Conservation (phyloP, 1,284 basidiomycete species). For the Trichosporon sp. region DNA sequence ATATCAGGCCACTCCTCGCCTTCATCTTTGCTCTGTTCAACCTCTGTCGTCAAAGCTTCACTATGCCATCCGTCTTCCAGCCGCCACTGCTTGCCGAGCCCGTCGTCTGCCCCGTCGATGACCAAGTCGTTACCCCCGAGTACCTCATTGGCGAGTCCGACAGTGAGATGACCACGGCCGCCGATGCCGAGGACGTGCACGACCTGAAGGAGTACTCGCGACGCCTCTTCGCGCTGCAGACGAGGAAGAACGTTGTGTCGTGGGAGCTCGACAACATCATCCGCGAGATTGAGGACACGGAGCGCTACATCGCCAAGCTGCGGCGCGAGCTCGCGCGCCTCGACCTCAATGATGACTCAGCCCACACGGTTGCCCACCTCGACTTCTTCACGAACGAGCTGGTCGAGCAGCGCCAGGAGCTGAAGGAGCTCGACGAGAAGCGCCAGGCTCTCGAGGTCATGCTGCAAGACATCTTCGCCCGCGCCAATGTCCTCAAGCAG, state of each 20-base stretch:
- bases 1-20: neutral
- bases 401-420: conserved; percentile 12
- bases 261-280: neutral
- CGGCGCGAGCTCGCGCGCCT: neutral
- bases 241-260: neutral
- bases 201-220: conserved; percentile 1
- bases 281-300: conserved; percentile 13
- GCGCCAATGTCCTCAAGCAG: neutral
- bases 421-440: conserved; percentile 2
- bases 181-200: neutral
- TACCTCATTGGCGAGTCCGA: neutral
- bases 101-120: neutral
- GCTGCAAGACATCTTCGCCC: conserved; percentile 1
- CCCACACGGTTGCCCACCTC: neutral
- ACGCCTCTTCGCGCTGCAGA: conserved; percentile 1
- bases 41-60: neutral
- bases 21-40: neutral
- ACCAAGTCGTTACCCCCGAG: neutral
- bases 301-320: conserved; percentile 9
- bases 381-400: conserved; percentile 10
- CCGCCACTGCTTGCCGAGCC: neutral
- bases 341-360: neutral
- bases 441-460: neutral
- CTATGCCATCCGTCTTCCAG: neutral
- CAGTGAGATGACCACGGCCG: neutral